phyloP scores from a whole-genome alignment of 2,329 filamentous ascomycete genomes.

The Zasmidium citrigriseum region DNA sequence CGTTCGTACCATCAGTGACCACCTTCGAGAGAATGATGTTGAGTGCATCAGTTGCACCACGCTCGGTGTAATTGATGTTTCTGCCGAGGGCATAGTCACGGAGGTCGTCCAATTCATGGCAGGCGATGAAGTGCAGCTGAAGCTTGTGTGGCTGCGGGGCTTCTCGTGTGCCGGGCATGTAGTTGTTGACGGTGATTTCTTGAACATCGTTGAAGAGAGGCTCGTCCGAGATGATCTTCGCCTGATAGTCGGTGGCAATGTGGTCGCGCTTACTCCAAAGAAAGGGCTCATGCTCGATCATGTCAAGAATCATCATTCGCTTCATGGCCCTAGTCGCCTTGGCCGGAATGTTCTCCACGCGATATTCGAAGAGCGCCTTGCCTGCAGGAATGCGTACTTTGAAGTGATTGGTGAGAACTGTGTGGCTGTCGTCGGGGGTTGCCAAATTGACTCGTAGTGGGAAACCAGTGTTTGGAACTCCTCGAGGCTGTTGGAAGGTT shows the following conservation, averaged over 20 bases:
- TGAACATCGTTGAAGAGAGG: constrained; percentile 4
- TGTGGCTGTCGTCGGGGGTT: not conserved
- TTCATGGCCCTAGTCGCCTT: constrained; percentile 7
- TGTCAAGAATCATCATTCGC: constrained; percentile 9
- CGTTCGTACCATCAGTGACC: constrained; percentile 1
- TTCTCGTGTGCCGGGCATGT: not conserved
- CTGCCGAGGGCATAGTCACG: constrained; percentile 5
- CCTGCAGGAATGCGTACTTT: not conserved
- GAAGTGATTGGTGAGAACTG: constrained; percentile 20
- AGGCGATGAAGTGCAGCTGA: not conserved
- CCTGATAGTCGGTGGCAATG: constrained; percentile 19
- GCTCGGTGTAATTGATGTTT: constrained; percentile 7
- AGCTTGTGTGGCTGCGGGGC: not conserved
- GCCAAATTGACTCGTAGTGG: not conserved
- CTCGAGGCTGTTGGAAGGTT: not conserved
- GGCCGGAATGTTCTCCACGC: constrained; percentile 10
- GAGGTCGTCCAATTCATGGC: constrained; percentile 1
- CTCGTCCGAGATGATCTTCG: constrained; percentile 15
- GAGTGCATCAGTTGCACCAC: constrained; percentile 15
- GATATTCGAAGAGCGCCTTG: constrained; percentile 20
- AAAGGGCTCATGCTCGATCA: constrained; percentile 11
- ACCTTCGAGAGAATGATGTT: constrained; percentile 23
- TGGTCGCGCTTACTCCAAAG: constrained; percentile 5
- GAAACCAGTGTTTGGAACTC: not conserved
- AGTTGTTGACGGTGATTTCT: not conserved